Conservation (phyloP, 306 rosid genomes). For the Oxytropis ochrocephala region DNA sequence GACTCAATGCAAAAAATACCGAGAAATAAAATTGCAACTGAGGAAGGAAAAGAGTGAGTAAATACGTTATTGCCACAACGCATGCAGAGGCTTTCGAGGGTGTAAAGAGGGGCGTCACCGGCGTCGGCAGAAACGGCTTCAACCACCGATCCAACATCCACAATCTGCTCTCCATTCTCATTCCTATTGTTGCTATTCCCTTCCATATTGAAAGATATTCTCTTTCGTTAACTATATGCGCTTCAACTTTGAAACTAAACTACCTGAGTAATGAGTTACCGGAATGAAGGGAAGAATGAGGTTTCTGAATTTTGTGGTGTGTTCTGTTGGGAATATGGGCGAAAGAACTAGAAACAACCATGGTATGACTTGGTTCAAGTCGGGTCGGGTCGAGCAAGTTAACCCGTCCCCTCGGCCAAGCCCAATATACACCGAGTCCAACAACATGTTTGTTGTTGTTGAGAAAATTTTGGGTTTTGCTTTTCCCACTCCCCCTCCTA, state of each 20-base stretch:
- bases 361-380: not conserved
- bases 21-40: not conserved
- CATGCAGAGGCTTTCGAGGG: conserved; percentile 88
- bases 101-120: conserved; percentile 59
- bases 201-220: conserved; percentile 17
- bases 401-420: not conserved
- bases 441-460: no score
- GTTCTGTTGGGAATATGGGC: not conserved
- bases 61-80: conserved; percentile 72
- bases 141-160: conserved; percentile 76
- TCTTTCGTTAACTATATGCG: not conserved
- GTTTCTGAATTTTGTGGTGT: not conserved
- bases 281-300: not conserved
- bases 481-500: no score
- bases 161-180: conserved; percentile 34
- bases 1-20: no score
- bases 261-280: not conserved
- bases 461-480: no score
- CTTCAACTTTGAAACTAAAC: not conserved
- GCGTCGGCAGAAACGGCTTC: conserved; percentile 72
- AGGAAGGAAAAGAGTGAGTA: not conserved
- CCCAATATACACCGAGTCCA: no score
- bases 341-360: conserved; percentile 3
- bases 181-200: not conserved
- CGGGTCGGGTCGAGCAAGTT: not conserved